Evolutionary conservation across 2,329 filamentous ascomycete genomes (phyloP).

Genomic region (Bipolaris gigantea): DNA sequence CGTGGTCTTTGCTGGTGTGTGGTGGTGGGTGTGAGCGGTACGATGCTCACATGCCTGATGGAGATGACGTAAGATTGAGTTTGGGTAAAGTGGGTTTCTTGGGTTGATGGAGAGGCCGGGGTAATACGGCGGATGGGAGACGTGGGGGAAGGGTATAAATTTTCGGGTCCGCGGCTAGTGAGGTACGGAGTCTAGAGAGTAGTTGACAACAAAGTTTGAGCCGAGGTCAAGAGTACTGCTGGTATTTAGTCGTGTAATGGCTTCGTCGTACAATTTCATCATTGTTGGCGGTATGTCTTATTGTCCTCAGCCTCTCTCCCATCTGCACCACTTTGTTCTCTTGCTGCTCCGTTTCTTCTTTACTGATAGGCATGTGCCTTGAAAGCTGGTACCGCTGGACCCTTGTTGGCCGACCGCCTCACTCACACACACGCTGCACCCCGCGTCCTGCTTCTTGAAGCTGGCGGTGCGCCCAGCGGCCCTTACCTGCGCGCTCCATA

Average conservation of each 20-base stretch:
- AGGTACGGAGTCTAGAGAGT: neutral
- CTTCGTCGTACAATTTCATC: conserved; percentile 43
- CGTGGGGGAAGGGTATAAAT: neutral
- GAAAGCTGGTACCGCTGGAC: conserved; percentile 63
- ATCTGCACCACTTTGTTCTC: neutral
- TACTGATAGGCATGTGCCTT: neutral
- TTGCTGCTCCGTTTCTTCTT: neutral
- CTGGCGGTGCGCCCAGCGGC: conserved; percentile 57
- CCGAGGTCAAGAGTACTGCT: no score
- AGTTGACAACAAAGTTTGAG: no score
- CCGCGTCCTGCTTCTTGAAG: conserved; percentile 63
- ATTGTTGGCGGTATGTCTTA: conserved; percentile 44
- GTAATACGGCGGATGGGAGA: neutral
- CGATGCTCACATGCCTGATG: no score
- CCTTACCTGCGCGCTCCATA: conserved; percentile 48
- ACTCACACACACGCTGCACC: conserved; percentile 53
- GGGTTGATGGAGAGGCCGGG: no score
- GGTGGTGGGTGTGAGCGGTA: no score
- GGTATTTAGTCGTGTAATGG: conserved; percentile 10
- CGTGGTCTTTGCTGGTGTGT: no score
- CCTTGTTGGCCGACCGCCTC: conserved; percentile 58
- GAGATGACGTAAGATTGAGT: no score
- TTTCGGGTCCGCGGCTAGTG: no score
- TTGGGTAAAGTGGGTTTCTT: no score
- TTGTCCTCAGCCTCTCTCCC: no score